Conservation (phyloP, 2,329 filamentous ascomycete genomes). For the Trichophyton verrucosum region DNA sequence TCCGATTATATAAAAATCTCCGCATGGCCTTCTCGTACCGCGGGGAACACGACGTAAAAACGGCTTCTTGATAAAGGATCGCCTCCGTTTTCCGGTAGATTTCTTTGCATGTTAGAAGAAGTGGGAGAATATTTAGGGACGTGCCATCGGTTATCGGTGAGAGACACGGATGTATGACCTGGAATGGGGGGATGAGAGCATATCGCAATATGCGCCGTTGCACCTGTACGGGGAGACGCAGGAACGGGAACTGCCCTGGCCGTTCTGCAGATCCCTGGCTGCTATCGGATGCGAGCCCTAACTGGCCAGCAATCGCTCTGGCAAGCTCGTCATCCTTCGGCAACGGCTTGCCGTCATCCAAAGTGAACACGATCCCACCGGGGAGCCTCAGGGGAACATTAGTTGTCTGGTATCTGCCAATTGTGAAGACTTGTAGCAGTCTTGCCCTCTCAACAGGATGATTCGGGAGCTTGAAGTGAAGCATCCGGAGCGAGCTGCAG, state of each 20-base stretch:
- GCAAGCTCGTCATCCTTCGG: background rate
- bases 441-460: background rate
- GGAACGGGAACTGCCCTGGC: background rate
- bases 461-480: background rate
- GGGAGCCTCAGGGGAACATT: background rate
- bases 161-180: background rate
- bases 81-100: background rate
- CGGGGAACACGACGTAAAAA: slow-evolving; percentile 3
- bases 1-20: slow-evolving; percentile 1
- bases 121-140: background rate
- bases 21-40: slow-evolving; percentile 1
- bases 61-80: slow-evolving; percentile 1
- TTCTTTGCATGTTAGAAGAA: background rate
- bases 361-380: background rate
- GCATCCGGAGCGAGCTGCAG: background rate
- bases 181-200: background rate
- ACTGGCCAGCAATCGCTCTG: background rate
- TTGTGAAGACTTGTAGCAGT: background rate
- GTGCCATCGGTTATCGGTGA: background rate
- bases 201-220: background rate
- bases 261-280: background rate
- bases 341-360: background rate
- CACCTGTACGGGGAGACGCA: background rate
- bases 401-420: background rate
- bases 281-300: background rate